Evolutionary conservation across 129 eudicot species (phyloP), one percentile per base, ranked within the genome.

Genomic region (Tanacetum coccineum): DNA sequence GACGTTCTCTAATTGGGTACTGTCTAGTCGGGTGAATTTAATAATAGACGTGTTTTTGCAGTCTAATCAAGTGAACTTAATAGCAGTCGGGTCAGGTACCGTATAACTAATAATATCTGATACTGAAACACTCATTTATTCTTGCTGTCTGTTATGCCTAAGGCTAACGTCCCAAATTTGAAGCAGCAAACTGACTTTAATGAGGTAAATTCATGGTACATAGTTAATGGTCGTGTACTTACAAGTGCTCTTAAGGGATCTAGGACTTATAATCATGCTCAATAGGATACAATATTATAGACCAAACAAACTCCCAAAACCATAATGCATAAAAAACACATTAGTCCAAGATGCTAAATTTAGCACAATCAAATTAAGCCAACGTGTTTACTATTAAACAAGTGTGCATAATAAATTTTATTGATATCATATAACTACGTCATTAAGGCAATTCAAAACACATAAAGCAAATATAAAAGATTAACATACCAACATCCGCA

Each of bases 401-500:
- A 7, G 13, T 32, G 56, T 17, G 50, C 30, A 53, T 64, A 55
- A 32, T 56, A 58, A 64, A 64, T 53, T 42, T 64, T 13, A 25
- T 2, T 15, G 12, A 64, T 54, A 25, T 15, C 17, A 12, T 20
- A 61, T 5, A 50, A 19, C 13, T 6, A 36, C 19, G 36, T 51
- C 62, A 40, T 47, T 13, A 72, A 19, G 40, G 62, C 32, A 64
- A 26, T 20, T 53, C 25, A 9, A 22, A 57, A 44, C 12, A 52
- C 17, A 36, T 7, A 53, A 54, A 59, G 14, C 21, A 55, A 68
- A 6, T 46, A 12, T 6, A 73, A 4, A n/a, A 6, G 25, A 32
- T 32, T 47, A 79, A 47, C 80, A 67, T 72, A 89, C 98, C 98
- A 82, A 84, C 83, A n/a, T 86, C 75, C 5, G 95, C 95, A 71